Evolutionary conservation across 169 alveolate genomes (phyloP), one percentile per base, ranked within the genome.

Genomic region (Toxoplasma gondii): DNA sequence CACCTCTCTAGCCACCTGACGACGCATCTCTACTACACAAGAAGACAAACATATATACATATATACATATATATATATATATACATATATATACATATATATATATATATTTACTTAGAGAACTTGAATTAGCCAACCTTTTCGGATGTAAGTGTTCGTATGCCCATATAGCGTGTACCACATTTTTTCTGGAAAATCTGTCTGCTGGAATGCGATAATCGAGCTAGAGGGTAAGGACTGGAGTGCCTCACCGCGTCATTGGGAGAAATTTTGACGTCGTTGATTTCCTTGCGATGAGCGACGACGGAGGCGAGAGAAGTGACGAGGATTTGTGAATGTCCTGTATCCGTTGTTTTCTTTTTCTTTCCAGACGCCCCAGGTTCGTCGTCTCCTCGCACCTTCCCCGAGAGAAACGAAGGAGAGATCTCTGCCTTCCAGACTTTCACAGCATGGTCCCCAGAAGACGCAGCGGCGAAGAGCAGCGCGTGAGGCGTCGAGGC

Each of bases 221-320:
- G n/a, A n/a, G n/a, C n/a, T n/a, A n/a, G n/a, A n/a, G n/a, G n/a
- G n/a, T n/a, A n/a, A n/a, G n/a, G n/a, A n/a, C n/a, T n/a, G n/a
- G n/a, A n/a, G n/a, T n/a, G n/a, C n/a, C 84, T 86, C 58, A 86
- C 91, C 70, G 80, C 27, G 78, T 86, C 91, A 39, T 86, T 53
- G 16, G 91, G 91, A 2, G 91, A 41, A 78, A 86, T 39, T n/a
- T 86, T 86, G 2, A 86, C n/a, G 91, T 86, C 91, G 74, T 86
- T 86, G 44, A 86, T 86, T 49, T 86, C 91, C 29, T 53, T 86
- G 16, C 74, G 27, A 69, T 86, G 91, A 39, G 91, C 91, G 78
- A 53, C 91, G 43, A 86, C 74, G 31, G 91, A 39, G 43, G 91
- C 69, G n/a, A 86, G 45, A 10, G 84, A 74, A 1, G 84, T 34